Conservation (phyloP, 495 filamentous ascomycete genomes). For the Hyaloscypha variabilis region DNA sequence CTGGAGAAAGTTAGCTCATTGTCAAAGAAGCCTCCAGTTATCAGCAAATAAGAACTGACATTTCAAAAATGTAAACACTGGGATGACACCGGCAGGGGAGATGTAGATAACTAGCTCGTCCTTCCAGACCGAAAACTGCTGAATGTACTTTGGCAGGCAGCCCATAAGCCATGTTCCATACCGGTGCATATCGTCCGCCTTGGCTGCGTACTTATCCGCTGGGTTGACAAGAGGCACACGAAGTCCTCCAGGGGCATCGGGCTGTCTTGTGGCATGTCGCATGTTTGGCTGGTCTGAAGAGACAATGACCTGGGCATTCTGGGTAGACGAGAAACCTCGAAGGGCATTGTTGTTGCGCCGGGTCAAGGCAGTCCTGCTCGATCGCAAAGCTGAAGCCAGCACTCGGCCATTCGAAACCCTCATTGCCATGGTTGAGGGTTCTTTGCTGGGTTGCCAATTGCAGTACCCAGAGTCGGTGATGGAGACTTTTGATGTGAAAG, state of each 20-base stretch:
- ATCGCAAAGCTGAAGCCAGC: conserved; percentile 60
- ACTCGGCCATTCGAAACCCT: conserved; percentile 66
- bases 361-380: conserved; percentile 45
- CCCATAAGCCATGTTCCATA: conserved; percentile 98
- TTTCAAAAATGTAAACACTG: conserved; percentile 94
- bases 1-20: conserved; percentile 13
- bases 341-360: conserved; percentile 23
- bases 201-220: conserved; percentile 84
- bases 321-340: conserved; percentile 27
- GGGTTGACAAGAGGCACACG: conserved; percentile 82
- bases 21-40: not conserved
- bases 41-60: conserved; percentile 41
- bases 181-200: conserved; percentile 81
- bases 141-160: conserved; percentile 94
- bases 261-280: conserved; percentile 40
- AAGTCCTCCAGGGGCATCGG: conserved; percentile 28
- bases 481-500: not conserved
- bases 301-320: conserved; percentile 41
- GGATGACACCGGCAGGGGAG: conserved; percentile 81
- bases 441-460: conserved; percentile 40
- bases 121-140: conserved; percentile 99
- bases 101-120: conserved; percentile 96
- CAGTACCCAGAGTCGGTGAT: conserved; percentile 25
- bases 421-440: conserved; percentile 63
- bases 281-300: conserved; percentile 62